Base-by-base conservation (phyloP, 208 protist species). In the Acanthamoeba lenticulata region DNA sequence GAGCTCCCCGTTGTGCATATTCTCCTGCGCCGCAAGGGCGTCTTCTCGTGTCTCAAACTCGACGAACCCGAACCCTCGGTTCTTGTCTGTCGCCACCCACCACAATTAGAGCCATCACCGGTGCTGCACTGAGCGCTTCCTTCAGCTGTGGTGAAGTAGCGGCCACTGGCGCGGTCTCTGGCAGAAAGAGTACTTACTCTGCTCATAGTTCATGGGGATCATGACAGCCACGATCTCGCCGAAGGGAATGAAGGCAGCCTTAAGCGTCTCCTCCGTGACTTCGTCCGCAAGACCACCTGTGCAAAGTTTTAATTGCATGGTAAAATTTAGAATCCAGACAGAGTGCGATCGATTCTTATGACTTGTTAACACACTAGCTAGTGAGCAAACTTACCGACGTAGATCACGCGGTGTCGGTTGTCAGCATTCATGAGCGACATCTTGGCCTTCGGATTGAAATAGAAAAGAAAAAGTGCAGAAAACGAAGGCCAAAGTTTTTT, bases 1-100 rank as follows among this genome's bases (percentile, higher is more conserved):
- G 24, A 98, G 94, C 90, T 98, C 97, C 21, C 94, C 93, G 11
- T 95, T 95, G 74, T 98, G 62, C 97, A 98, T 98, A 94, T 98
- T 98, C 55, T 98, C 97, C 9, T 97, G 92, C 15, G 97, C 97
- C 38, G 95, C 97, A 3, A 77, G 57, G 0, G 97, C 97, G 85
- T 98, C 97, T 32, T 97, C 96, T 45, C 21, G 21, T 29, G 83
- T 34, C 72, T 98, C 97, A 95, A 96, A 98, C 92, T 98, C 96
- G 9, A 98, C 88, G 95, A 98, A 98, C 3, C 94, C 96, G 94
- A 98, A 98, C 9, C 97, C 97, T 38, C 95, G 86, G 91, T 97
- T 94, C 77, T 95, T 96, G 15, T 95, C 95, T 95, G 94, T 67
- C 32, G 32, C 32, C 65, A 77, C 17, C 15, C 65, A 42, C 27